Evolutionary conservation across 1,284 basidiomycete species (phyloP).

Genomic region (Anthracocystis walkeri): DNA sequence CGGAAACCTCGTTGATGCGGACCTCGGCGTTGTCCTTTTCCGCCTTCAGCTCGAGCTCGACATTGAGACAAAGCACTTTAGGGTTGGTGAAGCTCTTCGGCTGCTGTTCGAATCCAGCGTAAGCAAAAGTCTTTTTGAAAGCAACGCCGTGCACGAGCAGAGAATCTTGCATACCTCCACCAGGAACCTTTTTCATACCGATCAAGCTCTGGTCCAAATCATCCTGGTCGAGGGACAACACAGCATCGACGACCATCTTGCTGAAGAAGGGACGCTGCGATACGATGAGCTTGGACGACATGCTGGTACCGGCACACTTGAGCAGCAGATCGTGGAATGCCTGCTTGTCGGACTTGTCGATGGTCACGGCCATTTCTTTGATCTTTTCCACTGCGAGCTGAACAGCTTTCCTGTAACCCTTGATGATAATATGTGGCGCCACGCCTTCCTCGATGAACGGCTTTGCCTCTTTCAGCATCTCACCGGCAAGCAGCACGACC

Average conservation of each 20-base stretch:
- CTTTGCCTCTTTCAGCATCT: slow-evolving; percentile 92
- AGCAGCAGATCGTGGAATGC: slow-evolving; percentile 92
- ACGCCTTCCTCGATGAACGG: slow-evolving; percentile 96
- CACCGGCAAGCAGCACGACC: slow-evolving; percentile 92
- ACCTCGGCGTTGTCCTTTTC: slow-evolving; percentile 99
- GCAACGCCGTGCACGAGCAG: slow-evolving; percentile 87
- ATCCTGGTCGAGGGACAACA: slow-evolving; percentile 81
- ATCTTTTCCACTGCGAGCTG: slow-evolving; percentile 87
- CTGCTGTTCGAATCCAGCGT: slow-evolving; percentile 99
- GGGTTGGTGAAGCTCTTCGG: slow-evolving; percentile 92
- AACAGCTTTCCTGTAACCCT: slow-evolving; percentile 89
- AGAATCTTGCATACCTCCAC: slow-evolving; percentile 98
- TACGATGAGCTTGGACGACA: slow-evolving; percentile 99
- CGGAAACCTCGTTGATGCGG: slow-evolving; percentile 86
- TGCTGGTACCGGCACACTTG: slow-evolving; percentile 96
- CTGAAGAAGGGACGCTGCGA: slow-evolving; percentile 99
- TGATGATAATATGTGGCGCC: slow-evolving; percentile 96
- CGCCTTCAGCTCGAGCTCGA: slow-evolving; percentile 98
- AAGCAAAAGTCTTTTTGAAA: slow-evolving; percentile 99
- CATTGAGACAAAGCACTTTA: slow-evolving; percentile 92
- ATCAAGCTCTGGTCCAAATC: slow-evolving; percentile 96
- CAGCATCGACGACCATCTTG: slow-evolving; percentile 98
- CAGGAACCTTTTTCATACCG: slow-evolving; percentile 98
- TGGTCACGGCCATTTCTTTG: slow-evolving; percentile 86
- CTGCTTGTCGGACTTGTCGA: slow-evolving; percentile 91